A percentile compares a stretch with the other conserved stretches of the same genome.
These are phyloP conservation scores for Smithsoniella earleae DNA, from an alignment of 163 green algal genomes.

Conservation along the genomic window DNA sequence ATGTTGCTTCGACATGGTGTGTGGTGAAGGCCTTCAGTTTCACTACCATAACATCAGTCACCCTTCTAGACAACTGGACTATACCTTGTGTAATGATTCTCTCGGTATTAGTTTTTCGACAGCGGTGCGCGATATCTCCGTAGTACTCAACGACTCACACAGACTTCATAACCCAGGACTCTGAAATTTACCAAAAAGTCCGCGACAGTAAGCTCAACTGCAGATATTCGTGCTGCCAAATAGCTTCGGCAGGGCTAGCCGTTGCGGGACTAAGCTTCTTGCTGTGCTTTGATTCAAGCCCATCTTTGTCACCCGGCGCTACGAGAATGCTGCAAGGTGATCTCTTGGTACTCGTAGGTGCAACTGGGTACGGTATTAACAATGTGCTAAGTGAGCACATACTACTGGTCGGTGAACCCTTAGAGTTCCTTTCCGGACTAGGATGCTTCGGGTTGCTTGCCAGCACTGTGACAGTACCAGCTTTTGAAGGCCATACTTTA, in stretches of 20 bases:
- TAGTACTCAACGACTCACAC: background rate
- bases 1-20: constrained; percentile 17
- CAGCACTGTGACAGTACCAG: background rate
- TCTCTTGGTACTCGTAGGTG: background rate
- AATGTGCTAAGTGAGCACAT: constrained; percentile 26
- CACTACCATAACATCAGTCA: constrained; percentile 8
- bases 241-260: background rate
- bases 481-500: background rate
- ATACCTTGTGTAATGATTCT: constrained; percentile 28
- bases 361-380: background rate
- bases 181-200: background rate
- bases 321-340: background rate
- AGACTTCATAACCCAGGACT: background rate
- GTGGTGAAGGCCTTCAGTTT: constrained; percentile 21
- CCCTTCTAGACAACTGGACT: constrained; percentile 19
- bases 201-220: background rate
- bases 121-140: background rate
- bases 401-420: background rate
- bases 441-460: constrained; percentile 5
- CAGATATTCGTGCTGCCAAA: constrained; percentile 1
- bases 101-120: background rate
- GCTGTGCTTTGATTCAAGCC: background rate
- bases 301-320: background rate
- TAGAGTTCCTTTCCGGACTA: constrained; percentile 4
- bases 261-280: background rate